phyloP scores from a whole-genome alignment of 106 monocot species.

The Phalaenopsis aphrodite region DNA sequence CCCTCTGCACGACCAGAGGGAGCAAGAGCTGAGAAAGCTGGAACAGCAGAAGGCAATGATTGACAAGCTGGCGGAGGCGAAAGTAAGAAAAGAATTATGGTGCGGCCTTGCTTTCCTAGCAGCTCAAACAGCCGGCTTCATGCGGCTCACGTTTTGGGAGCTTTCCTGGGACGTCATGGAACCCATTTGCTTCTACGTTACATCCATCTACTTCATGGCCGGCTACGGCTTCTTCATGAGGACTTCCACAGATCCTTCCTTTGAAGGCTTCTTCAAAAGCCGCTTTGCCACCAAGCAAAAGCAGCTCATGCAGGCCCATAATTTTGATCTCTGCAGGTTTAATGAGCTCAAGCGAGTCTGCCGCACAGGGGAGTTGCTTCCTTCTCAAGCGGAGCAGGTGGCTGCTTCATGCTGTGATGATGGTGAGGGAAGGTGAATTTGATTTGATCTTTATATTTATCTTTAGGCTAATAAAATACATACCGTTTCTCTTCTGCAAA shows the following conservation, averaged over 20 bases:
- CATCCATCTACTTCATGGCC: conserved; percentile 36
- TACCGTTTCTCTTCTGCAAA: background rate
- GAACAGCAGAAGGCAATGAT: conserved; percentile 35
- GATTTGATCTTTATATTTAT: background rate
- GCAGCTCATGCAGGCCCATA: conserved; percentile 22
- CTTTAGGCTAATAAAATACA: background rate
- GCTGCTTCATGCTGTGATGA: background rate
- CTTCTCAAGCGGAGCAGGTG: background rate
- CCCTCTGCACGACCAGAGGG: background rate
- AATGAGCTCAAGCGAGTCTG: conserved; percentile 14
- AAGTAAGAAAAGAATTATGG: conserved; percentile 32
- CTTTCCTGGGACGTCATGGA: conserved; percentile 66
- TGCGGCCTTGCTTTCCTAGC: conserved; percentile 25
- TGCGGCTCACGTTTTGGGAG: conserved; percentile 63
- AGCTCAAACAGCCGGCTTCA: conserved; percentile 38
- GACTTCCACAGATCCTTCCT: conserved; percentile 36
- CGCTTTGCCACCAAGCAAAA: conserved; percentile 27
- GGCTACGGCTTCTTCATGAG: conserved; percentile 43
- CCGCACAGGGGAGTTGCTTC: background rate
- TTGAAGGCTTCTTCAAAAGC: conserved; percentile 36
- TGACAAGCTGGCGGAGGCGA: conserved; percentile 24
- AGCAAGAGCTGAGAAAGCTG: conserved; percentile 25
- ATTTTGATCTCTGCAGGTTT: conserved; percentile 19
- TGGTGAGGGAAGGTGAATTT: background rate
- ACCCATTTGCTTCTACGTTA: conserved; percentile 54